Conservation (phyloP, 331 rosid genomes). For the Malus hybrid region DNA sequence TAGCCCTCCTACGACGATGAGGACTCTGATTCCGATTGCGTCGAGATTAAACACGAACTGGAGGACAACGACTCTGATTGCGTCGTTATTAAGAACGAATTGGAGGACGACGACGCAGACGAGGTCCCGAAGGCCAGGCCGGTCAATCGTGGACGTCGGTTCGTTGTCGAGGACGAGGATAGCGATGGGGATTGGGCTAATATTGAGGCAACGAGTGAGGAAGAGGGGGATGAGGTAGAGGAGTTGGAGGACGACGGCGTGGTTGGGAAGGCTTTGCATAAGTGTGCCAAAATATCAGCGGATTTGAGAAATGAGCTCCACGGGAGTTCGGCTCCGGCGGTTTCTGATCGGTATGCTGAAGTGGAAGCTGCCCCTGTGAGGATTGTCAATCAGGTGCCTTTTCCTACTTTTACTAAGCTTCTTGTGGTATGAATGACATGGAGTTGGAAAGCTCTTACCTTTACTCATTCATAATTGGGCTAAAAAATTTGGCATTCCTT, state of each 20-base stretch:
- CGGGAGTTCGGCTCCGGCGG: conserved; percentile 49
- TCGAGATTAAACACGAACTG: no score
- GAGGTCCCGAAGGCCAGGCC: conserved; percentile 1
- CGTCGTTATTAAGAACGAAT: no score
- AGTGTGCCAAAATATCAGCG: conserved; percentile 70
- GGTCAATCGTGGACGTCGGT: conserved; percentile 58
- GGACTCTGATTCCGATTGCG: no score
- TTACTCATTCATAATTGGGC: background rate
- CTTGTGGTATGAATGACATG: background rate
- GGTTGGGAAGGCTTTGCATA: conserved; percentile 82
- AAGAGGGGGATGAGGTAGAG: conserved; percentile 25
- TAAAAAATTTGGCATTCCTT: background rate
- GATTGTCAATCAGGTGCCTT: conserved; percentile 75
- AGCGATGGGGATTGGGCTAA: conserved; percentile 34
- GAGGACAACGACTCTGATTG: no score
- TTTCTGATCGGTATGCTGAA: conserved; percentile 69
- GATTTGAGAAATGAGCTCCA: conserved; percentile 74
- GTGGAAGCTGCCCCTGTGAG: conserved; percentile 72
- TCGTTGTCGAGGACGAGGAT: conserved; percentile 75
- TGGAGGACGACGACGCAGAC: no score
- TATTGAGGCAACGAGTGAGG: conserved; percentile 41
- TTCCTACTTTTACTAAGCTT: background rate
- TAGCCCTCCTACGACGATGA: no score
- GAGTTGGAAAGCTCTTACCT: background rate
- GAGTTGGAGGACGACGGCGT: conserved; percentile 42